Base-by-base conservation (phyloP, 805 yeast genomes). In the Pichia cabralensis region DNA sequence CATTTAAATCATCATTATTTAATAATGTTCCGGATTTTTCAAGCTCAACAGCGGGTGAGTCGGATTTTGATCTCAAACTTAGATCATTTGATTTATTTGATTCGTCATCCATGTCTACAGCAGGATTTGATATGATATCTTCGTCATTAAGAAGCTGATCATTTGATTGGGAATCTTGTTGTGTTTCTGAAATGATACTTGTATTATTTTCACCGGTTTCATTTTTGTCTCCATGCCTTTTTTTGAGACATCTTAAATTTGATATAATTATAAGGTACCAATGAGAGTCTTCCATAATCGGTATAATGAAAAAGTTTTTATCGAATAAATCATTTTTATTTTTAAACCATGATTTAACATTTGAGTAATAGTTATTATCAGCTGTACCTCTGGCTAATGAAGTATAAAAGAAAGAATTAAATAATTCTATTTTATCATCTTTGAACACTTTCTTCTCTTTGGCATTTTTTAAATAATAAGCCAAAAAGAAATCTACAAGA, bases 261-360 rank as follows among this genome's bases (percentile, higher is more conserved):
- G 74, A 64, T 4, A 89, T 70, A 4, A 89, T 69, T 19, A 83
- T 77, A 30, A 88, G 76, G 50, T 76, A 83, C 98, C 98, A 92
- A 58, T 92, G 98, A 26, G 71, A 62, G 26, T 68, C 69, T 42
- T 78, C 82, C 54, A 84, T 83, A 8, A 92, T 76, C 1, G 98
- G 98, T 9, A 89, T 64, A 3, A 88, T 67, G 3, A 85, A 61
- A 47, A 67, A 74, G 29, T 72, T 68, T 48, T 67, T 77, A 14
- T 61, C 62, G 55, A 75, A 67, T 2, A 78, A 53, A 2, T 35
- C 39, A 42, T 84, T 80, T 8, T 80, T 57, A 43, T 79, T 79
- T 28, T 69, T 63, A 9, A 92, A 71, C 97, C 97, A 92, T 30
- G 79, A 67, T 44, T 71, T 72, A 12, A 84, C 79, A 45, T 76